A percentile compares a stretch with the other conserved stretches of the same genome.
phyloP scores from a whole-genome alignment of 257 asterid species.

The Anisodus tanguticus region DNA sequence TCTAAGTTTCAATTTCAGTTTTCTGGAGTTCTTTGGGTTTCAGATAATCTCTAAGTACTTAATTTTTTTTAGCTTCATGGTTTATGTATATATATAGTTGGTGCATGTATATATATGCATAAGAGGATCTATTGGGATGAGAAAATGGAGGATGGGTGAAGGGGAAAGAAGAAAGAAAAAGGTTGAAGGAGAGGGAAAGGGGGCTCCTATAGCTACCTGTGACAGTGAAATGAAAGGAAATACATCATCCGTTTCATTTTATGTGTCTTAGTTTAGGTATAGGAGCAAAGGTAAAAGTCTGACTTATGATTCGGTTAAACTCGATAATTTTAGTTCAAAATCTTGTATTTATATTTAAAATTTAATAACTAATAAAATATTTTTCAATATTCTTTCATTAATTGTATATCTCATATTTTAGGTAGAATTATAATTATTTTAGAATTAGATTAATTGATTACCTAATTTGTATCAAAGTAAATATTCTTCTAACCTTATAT shows the following conservation, averaged over 20 bases:
- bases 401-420: no score
- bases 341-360: not conserved
- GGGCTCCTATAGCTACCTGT: not conserved
- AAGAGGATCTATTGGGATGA: constrained; percentile 1
- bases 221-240: constrained; percentile 43
- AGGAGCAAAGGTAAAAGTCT: not conserved
- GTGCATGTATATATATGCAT: constrained; percentile 19
- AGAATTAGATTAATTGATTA: no score
- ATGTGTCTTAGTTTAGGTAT: not conserved
- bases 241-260: no score
- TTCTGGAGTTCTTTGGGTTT: constrained; percentile 6
- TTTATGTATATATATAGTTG: not conserved
- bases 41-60: not conserved
- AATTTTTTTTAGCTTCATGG: constrained; percentile 25
- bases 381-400: no score
- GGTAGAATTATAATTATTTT: no score
- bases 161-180: constrained; percentile 21
- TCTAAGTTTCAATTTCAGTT: not conserved
- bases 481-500: no score
- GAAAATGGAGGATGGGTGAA: constrained; percentile 18
- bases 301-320: no score
- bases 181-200: not conserved
- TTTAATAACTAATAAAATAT: no score
- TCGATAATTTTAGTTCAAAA: not conserved
- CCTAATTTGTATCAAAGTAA: no score